These are phyloP conservation scores for Hymenoscyphus fructigenus DNA, from an alignment of 2,329 filamentous ascomycete genomes.

Conservation along the genomic window DNA sequence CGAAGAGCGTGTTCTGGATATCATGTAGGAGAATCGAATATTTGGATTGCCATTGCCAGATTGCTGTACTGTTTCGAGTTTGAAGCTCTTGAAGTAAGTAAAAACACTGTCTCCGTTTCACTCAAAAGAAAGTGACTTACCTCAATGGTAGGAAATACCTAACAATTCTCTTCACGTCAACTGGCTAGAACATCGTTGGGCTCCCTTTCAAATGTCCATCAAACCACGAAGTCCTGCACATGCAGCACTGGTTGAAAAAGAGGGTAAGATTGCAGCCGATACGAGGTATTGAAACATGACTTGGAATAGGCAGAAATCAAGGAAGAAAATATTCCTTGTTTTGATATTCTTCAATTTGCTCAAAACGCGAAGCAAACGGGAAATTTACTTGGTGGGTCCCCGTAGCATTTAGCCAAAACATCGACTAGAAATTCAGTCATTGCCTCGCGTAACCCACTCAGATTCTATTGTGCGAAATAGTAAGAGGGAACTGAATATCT, in stretches of 20 bases:
- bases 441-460: no score
- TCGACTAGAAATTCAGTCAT: no score
- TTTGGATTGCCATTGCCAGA: conserved; percentile 37
- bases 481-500: no score
- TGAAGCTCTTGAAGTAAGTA: conserved; percentile 10
- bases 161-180: neutral
- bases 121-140: neutral
- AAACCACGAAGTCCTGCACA: conserved; percentile 19
- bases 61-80: conserved; percentile 21
- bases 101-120: neutral
- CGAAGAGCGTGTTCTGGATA: conserved; percentile 39
- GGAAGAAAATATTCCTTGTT: neutral
- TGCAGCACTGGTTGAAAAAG: conserved; percentile 16
- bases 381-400: no score
- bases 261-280: conserved; percentile 9
- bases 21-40: conserved; percentile 32
- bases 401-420: no score
- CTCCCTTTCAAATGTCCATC: conserved; percentile 17
- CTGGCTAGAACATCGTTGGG: conserved; percentile 8
- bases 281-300: conserved; percentile 9
- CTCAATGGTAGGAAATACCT: neutral
- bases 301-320: no score
- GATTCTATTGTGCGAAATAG: no score
- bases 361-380: no score
- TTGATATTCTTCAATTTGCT: neutral